Evolutionary conservation across 371 early-diverging fungal genomes (phyloP).

Genomic region (Apophysomyces sp.): DNA sequence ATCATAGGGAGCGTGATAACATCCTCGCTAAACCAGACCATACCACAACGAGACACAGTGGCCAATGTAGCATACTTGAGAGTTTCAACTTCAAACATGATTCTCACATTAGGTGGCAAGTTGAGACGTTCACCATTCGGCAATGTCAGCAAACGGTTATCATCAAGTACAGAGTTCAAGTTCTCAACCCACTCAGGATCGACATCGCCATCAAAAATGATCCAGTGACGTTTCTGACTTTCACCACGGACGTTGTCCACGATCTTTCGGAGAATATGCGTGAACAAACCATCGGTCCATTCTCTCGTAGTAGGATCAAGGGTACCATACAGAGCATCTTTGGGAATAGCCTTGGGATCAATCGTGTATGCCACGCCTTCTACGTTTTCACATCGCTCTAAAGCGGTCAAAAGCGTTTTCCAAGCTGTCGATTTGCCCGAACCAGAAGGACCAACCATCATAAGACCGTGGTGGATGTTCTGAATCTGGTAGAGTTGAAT

Average conservation of each 20-base stretch:
- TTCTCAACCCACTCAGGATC: constrained; percentile 99
- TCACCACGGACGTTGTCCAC: constrained; percentile 98
- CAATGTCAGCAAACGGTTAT: constrained; percentile 94
- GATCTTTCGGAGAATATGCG: constrained; percentile 94
- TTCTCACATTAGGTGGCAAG: constrained; percentile 93
- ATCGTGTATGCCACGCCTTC: constrained; percentile 94
- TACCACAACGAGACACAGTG: constrained; percentile 98
- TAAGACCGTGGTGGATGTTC: constrained; percentile 97
- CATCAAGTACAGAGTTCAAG: constrained; percentile 97
- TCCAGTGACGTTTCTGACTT: constrained; percentile 93
- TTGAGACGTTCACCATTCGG: constrained; percentile 99
- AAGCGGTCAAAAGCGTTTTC: constrained; percentile 86
- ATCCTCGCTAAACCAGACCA: constrained; percentile 98
- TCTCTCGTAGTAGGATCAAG: constrained; percentile 98
- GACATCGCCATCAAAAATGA: constrained; percentile 99
- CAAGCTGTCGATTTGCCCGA: constrained; percentile 95
- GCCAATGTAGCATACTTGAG: constrained; percentile 97
- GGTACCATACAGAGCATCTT: constrained; percentile 95
- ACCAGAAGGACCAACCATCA: constrained; percentile 99
- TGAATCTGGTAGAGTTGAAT: constrained; percentile 97
- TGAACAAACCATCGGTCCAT: constrained; percentile 99
- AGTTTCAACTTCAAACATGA: constrained; percentile 99
- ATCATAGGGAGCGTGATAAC: constrained; percentile 86
- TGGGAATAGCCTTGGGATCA: constrained; percentile 97
- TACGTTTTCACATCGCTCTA: constrained; percentile 85